Percentiles rank a stretch among this genome's conserved stretches.
phyloP scores from a whole-genome alignment of 805 yeast genomes.

The Candida palmyrensis region DNA sequence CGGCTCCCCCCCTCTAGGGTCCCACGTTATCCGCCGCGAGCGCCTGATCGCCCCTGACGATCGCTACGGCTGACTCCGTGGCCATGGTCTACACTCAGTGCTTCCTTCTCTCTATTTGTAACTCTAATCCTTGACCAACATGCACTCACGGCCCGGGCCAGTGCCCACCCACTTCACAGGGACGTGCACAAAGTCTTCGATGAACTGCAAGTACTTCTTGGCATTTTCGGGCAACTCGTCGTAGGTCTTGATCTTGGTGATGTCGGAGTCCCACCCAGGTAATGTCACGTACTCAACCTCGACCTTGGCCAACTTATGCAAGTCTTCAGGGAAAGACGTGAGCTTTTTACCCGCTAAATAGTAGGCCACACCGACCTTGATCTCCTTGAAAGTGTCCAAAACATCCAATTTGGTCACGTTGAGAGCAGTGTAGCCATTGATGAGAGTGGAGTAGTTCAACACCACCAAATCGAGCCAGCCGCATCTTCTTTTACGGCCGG shows the following conservation, averaged over 20 bases:
- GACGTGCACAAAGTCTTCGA: conserved; percentile 78
- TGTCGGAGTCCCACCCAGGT: conserved; percentile 92
- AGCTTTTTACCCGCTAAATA: conserved; percentile 70
- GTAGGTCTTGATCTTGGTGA: conserved; percentile 63
- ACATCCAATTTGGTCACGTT: conserved; percentile 96
- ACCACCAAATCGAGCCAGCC: conserved; percentile 99
- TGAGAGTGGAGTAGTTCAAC: conserved; percentile 80
- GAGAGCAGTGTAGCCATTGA: conserved; percentile 92
- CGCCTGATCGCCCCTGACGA: too few relatives aligned
- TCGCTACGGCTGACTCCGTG: too few relatives aligned
- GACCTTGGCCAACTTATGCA: conserved; percentile 73
- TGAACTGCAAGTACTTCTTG: conserved; percentile 73
- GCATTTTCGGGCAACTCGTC: conserved; percentile 87
- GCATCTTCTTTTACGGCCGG: conserved; percentile 98
- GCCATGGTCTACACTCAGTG: too few relatives aligned
- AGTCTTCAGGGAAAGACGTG: conserved; percentile 88
- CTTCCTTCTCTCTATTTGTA: too few relatives aligned
- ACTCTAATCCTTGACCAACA: conserved; percentile 65
- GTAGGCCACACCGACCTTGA: conserved; percentile 84
- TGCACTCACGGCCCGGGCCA: conserved; percentile 94
- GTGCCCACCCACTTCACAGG: conserved; percentile 98
- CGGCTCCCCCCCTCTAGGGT: too few relatives aligned
- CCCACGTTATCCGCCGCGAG: too few relatives aligned
- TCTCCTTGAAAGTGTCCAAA: conserved; percentile 82
- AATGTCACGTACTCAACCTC: conserved; percentile 88